Percentiles rank a stretch among this genome's conserved stretches.
Conservation (phyloP, 2,329 filamentous ascomycete species). For the Colletotrichum costaricense region DNA sequence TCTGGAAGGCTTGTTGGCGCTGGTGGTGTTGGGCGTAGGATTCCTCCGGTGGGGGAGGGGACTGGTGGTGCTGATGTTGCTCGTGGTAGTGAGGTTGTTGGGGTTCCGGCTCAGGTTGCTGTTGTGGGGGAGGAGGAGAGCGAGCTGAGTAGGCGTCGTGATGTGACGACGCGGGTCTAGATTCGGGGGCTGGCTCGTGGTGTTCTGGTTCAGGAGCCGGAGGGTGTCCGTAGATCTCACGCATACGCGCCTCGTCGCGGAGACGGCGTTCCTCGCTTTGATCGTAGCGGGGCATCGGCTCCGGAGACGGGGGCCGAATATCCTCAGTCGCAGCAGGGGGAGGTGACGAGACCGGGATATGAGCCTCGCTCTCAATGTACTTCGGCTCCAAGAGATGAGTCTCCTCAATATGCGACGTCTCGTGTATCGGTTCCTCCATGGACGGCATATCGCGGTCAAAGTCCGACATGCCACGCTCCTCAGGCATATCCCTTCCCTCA, state of each 20-base stretch:
- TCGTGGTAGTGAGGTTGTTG: conserved; percentile 30
- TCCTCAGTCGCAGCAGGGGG: neutral
- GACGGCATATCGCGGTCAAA: conserved; percentile 17
- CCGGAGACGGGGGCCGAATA: neutral
- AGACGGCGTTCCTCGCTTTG: conserved; percentile 49
- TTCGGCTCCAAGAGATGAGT: conserved; percentile 29
- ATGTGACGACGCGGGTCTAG: conserved; percentile 22
- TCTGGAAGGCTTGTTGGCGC: conserved; percentile 43
- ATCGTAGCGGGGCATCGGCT: conserved; percentile 36
- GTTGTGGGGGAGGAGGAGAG: conserved; percentile 1
- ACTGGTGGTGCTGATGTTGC: conserved; percentile 38
- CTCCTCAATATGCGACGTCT: conserved; percentile 14
- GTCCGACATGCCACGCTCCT: conserved; percentile 30
- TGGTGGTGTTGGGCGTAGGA: conserved; percentile 43
- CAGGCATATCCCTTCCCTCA: conserved; percentile 35
- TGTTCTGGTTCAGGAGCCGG: conserved; percentile 23
- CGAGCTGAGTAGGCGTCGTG: neutral
- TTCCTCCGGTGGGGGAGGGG: conserved; percentile 38
- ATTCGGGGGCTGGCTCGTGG: conserved; percentile 30
- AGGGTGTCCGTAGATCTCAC: conserved; percentile 64
- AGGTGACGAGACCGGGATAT: conserved; percentile 6
- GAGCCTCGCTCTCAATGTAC: conserved; percentile 16
- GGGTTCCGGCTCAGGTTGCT: conserved; percentile 29
- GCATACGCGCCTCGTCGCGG: conserved; percentile 61
- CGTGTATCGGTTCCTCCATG: conserved; percentile 13